Evolutionary conservation across 2,329 filamentous ascomycete genomes (phyloP).

Genomic region (Berkeleyomyces rouxiae): DNA sequence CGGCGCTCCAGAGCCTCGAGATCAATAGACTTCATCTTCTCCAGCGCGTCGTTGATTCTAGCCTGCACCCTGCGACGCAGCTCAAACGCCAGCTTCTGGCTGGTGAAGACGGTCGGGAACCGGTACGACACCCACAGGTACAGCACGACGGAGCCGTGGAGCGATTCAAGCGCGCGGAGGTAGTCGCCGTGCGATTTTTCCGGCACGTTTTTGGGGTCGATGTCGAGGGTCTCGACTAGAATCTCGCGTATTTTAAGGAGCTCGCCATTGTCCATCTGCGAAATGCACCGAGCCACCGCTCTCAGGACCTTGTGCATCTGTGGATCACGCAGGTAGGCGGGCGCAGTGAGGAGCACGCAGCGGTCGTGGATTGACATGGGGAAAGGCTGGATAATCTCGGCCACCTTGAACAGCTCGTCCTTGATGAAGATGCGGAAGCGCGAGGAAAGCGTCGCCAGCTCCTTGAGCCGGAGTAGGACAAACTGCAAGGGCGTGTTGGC

Average conservation of each 20-base stretch:
- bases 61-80: slow-evolving; percentile 63
- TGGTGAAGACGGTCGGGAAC: slow-evolving; percentile 63
- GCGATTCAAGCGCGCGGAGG: slow-evolving; percentile 50
- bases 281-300: slow-evolving; percentile 53
- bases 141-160: slow-evolving; percentile 69
- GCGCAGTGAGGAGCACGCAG: slow-evolving; percentile 40
- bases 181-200: slow-evolving; percentile 32
- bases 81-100: slow-evolving; percentile 59
- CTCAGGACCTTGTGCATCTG: slow-evolving; percentile 35
- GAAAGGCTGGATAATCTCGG: slow-evolving; percentile 59
- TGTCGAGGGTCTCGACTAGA: slow-evolving; percentile 57
- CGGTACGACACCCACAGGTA: slow-evolving; percentile 92
- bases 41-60: slow-evolving; percentile 38
- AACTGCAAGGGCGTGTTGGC: slow-evolving; percentile 67
- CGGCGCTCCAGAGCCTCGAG: slow-evolving; percentile 18
- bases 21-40: slow-evolving; percentile 34
- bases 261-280: slow-evolving; percentile 46
- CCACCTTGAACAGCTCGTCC: slow-evolving; percentile 44
- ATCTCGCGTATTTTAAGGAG: slow-evolving; percentile 56
- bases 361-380: slow-evolving; percentile 57
- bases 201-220: slow-evolving; percentile 28
- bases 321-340: slow-evolving; percentile 38
- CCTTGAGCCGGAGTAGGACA: slow-evolving; percentile 58
- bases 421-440: slow-evolving; percentile 51
- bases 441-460: slow-evolving; percentile 45